These are phyloP conservation scores for Besnoitia besnoiti DNA, from an alignment of 169 alveolate genomes.

Conservation along the genomic window DNA sequence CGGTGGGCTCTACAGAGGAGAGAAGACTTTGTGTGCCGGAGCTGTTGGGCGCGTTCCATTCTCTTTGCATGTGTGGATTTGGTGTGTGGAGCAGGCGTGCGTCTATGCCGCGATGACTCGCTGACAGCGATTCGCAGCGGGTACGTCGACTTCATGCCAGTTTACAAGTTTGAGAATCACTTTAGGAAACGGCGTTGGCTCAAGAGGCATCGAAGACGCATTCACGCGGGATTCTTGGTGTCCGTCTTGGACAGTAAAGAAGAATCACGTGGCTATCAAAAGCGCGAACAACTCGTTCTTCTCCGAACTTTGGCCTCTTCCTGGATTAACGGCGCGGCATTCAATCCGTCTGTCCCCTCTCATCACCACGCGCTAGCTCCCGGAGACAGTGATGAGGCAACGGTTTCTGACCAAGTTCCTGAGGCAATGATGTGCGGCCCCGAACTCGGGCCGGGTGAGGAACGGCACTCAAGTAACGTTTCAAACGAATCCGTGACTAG, in stretches of 20 bases:
- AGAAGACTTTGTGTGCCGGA: no score
- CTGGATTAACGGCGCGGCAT: background rate
- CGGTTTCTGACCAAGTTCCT: no score
- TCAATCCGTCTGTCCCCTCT: background rate
- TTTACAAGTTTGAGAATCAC: constrained; percentile 31
- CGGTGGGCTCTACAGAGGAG: no score
- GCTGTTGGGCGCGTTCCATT: no score
- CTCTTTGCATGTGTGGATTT: no score
- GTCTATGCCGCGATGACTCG: constrained; percentile 8
- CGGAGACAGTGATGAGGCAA: no score
- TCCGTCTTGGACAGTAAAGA: constrained; percentile 21
- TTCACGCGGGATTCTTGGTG: constrained; percentile 23
- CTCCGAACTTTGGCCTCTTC: background rate
- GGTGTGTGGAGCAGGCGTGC: constrained; percentile 21
- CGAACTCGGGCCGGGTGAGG: no score
- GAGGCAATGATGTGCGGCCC: no score
- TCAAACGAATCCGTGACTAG: no score
- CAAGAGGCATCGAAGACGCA: constrained; percentile 10
- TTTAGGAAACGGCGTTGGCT: constrained; percentile 22
- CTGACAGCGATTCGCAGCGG: constrained; percentile 36
- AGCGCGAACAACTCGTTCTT: background rate
- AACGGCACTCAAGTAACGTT: no score
- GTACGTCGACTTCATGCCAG: constrained; percentile 23
- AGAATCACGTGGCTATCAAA: background rate
- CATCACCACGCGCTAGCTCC: background rate